Evolutionary conservation across 768 basidiomycete genomes (phyloP).

Genomic region (Amanita rimosa): DNA sequence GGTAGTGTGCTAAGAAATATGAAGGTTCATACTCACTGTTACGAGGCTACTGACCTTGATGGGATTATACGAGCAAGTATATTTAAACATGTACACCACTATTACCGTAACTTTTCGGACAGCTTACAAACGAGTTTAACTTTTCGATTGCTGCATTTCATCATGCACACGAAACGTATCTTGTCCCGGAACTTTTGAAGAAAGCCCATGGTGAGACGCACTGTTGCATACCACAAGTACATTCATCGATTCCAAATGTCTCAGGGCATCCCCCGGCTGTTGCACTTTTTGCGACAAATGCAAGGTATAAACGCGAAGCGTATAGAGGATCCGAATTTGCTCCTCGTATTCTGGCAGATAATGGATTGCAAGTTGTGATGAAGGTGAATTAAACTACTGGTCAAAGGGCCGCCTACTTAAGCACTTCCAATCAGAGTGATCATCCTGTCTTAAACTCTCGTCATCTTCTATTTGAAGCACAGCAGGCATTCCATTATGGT

Average conservation of each 20-base stretch:
- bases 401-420: background rate
- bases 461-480: conserved; percentile 66
- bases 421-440: conserved; percentile 34
- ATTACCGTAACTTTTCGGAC: background rate
- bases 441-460: conserved; percentile 55
- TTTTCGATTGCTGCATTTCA: conserved; percentile 70
- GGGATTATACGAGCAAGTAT: conserved; percentile 45
- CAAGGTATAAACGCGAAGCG: conserved; percentile 62
- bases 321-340: conserved; percentile 76
- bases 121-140: conserved; percentile 55
- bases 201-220: conserved; percentile 41
- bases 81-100: background rate
- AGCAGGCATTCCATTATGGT: conserved; percentile 68
- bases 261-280: conserved; percentile 55
- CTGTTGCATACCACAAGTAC: background rate
- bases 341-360: conserved; percentile 53
- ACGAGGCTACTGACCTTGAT: conserved; percentile 60
- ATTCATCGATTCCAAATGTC: background rate
- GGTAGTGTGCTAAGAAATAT: background rate
- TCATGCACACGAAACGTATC: conserved; percentile 71
- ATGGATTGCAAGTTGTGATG: conserved; percentile 63
- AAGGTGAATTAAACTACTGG: conserved; percentile 31
- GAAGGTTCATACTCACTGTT: conserved; percentile 47
- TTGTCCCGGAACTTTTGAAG: conserved; percentile 77
- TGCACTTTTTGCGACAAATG: conserved; percentile 57